Conservation (phyloP, 139 green algal species). For the Microglena sp. region DNA sequence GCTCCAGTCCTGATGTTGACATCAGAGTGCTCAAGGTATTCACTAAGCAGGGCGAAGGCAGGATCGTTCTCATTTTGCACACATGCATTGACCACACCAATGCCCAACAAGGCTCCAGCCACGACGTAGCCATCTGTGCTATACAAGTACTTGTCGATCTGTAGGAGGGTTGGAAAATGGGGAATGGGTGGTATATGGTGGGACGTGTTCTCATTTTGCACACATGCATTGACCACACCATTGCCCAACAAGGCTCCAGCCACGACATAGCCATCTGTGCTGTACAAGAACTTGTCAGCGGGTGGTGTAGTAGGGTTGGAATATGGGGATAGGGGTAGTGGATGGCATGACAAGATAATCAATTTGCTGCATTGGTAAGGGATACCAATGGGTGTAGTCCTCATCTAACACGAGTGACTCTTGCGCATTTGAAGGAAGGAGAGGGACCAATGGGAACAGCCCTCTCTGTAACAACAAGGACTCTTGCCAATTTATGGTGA, state of each 20-base stretch:
- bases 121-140: conserved; percentile 68
- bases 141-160: conserved; percentile 98
- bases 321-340: too few relatives aligned
- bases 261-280: conserved; percentile 65
- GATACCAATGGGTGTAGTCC: too few relatives aligned
- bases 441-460: too few relatives aligned
- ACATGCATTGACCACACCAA: conserved; percentile 81
- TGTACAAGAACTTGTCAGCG: conserved; percentile 99
- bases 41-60: conserved; percentile 89
- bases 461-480: too few relatives aligned
- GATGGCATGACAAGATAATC: too few relatives aligned
- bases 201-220: conserved; percentile 90
- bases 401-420: too few relatives aligned
- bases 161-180: conserved; percentile 6
- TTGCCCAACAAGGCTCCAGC: conserved; percentile 81
- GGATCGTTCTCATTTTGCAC: conserved; percentile 93
- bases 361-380: too few relatives aligned
- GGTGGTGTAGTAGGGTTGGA: too few relatives aligned
- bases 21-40: conserved; percentile 75
- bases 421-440: too few relatives aligned
- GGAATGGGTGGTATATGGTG: not conserved
- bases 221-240: conserved; percentile 77
- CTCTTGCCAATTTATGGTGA: too few relatives aligned
- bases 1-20: conserved; percentile 51
- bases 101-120: conserved; percentile 74